Conservation (phyloP, 441 rosid species). For the Erysimum pusillum region DNA sequence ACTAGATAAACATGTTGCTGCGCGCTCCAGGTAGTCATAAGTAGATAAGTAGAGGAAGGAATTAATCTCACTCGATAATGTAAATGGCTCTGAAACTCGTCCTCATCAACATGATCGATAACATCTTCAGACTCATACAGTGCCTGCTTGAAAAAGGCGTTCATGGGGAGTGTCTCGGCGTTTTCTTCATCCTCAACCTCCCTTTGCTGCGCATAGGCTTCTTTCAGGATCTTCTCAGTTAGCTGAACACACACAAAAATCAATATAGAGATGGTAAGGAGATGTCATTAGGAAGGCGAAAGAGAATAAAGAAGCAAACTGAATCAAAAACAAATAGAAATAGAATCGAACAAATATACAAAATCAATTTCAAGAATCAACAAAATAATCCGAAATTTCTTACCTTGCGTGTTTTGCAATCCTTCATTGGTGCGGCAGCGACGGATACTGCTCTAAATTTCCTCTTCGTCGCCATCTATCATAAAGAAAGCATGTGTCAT, state of each 20-base stretch:
- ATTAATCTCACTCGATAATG: slow-evolving; percentile 55
- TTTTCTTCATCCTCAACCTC: slow-evolving; percentile 67
- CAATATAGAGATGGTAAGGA: too few species aligned
- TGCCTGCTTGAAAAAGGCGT: slow-evolving; percentile 46
- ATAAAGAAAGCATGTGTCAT: slow-evolving; percentile 93
- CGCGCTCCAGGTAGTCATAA: too few species aligned
- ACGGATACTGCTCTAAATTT: too few species aligned
- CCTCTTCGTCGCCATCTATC: too few species aligned
- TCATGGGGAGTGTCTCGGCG: slow-evolving; percentile 32
- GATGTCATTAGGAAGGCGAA: too few species aligned
- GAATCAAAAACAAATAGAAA: too few species aligned
- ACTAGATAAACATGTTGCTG: not conserved
- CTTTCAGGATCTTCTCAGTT: slow-evolving; percentile 65
- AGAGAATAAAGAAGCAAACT: too few species aligned
- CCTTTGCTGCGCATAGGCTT: slow-evolving; percentile 69
- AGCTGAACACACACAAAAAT: not conserved
- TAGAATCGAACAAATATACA: too few species aligned
- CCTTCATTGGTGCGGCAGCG: too few species aligned
- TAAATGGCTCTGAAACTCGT: slow-evolving; percentile 54
- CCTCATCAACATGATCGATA: slow-evolving; percentile 61
- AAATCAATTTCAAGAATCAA: too few species aligned
- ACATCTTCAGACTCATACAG: slow-evolving; percentile 56
- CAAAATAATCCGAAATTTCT: too few species aligned
- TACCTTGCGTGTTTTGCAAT: too few species aligned
- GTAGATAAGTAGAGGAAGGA: not conserved